These are phyloP conservation scores for Boechera retrofracta DNA, from an alignment of 345 rosid genomes.

Conservation along the genomic window DNA sequence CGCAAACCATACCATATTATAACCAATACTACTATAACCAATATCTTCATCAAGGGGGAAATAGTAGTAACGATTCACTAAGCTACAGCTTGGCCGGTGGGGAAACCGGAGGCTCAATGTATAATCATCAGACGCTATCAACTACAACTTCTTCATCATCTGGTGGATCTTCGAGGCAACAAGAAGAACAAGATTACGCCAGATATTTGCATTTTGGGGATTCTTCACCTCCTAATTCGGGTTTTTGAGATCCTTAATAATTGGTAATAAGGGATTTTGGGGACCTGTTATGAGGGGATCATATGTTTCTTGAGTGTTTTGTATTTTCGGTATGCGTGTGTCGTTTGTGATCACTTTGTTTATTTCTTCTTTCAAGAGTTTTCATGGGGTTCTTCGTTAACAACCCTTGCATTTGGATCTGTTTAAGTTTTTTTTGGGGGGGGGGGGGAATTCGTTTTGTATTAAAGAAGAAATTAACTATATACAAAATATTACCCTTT, in stretches of 20 bases:
- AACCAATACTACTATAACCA: constrained; percentile 41
- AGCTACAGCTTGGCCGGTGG: constrained; percentile 33
- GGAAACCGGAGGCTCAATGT: constrained; percentile 34
- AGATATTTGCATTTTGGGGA: constrained; percentile 44
- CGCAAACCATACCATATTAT: constrained; percentile 32
- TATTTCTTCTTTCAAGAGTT: constrained; percentile 33
- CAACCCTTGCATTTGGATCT: constrained; percentile 26
- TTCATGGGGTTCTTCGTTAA: constrained; percentile 30
- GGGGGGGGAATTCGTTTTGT: not conserved
- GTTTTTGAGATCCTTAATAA: constrained; percentile 35
- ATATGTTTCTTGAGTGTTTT: constrained; percentile 33
- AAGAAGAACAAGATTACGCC: constrained; percentile 40
- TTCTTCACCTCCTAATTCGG: constrained; percentile 41
- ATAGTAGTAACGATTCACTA: constrained; percentile 35
- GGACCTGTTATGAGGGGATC: constrained; percentile 28
- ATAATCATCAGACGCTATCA: constrained; percentile 32
- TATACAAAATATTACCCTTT: constrained; percentile 10
- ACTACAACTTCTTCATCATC: constrained; percentile 41
- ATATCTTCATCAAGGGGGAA: constrained; percentile 40
- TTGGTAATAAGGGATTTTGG: constrained; percentile 8
- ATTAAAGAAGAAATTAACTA: not conserved
- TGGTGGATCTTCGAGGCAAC: constrained; percentile 45
- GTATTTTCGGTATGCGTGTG: constrained; percentile 33
- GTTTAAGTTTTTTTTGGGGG: not conserved
- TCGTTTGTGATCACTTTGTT: constrained; percentile 40